Percentiles rank a stretch among this genome's conserved stretches.
These are phyloP conservation scores for Benincasa hispida DNA, from an alignment of 306 rosid genomes.

Conservation along the genomic window DNA sequence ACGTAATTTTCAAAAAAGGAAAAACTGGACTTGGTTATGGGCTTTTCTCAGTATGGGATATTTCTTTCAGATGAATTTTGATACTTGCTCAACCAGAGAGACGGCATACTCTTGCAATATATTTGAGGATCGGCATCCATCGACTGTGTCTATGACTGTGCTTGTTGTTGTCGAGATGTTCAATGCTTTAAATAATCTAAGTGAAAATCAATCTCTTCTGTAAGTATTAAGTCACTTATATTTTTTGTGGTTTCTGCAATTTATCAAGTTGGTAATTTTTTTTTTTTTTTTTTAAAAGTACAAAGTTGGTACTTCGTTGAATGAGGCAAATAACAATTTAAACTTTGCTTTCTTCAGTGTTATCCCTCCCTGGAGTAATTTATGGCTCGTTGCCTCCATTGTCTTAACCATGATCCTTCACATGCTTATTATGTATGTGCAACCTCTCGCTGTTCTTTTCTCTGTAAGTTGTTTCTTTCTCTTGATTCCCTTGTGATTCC, in stretches of 20 bases:
- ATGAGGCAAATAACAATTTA: not conserved
- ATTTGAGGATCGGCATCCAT: slow-evolving; percentile 91
- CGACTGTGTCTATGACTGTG: slow-evolving; percentile 95
- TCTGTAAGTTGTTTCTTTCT: slow-evolving; percentile 60
- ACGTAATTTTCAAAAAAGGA: not conserved
- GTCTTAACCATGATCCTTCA: slow-evolving; percentile 83
- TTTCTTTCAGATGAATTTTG: slow-evolving; percentile 65
- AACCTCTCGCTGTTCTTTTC: slow-evolving; percentile 84
- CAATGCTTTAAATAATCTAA: slow-evolving; percentile 94
- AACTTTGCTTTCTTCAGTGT: slow-evolving; percentile 32
- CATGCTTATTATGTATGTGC: slow-evolving; percentile 67
- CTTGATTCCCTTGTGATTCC: slow-evolving; percentile 6
- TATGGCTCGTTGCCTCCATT: slow-evolving; percentile 94
- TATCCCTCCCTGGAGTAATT: slow-evolving; percentile 94
- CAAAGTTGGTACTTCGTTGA: not conserved
- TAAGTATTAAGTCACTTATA: slow-evolving; percentile 31
- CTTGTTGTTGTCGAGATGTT: slow-evolving; percentile 98
- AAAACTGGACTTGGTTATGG: not conserved
- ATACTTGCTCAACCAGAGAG: slow-evolving; percentile 72
- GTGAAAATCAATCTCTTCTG: slow-evolving; percentile 97
- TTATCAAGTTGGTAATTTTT: not conserved
- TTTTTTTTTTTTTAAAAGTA: too few species aligned
- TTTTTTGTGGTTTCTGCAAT: not conserved
- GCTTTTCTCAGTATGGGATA: not conserved
- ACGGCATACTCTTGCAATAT: slow-evolving; percentile 86